Percentiles rank a stretch among this genome's conserved stretches.
Evolutionary conservation across 192 early-diverging fungal species (phyloP).

Genomic region (Funneliformis geosporum): DNA sequence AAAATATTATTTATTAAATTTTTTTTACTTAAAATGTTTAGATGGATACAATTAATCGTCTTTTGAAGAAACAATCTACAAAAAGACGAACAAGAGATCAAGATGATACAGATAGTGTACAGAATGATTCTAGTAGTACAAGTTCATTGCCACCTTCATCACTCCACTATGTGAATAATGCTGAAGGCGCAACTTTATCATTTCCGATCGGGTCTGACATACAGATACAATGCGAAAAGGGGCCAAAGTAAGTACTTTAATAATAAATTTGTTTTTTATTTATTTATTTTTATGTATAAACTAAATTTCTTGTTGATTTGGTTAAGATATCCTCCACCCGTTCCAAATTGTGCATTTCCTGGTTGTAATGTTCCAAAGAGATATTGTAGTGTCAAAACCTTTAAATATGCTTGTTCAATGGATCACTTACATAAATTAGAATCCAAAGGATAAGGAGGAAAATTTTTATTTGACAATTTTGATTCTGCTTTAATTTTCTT

Average conservation of each 20-base stretch:
- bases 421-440: constrained; percentile 52
- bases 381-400: constrained; percentile 51
- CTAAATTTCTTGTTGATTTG: constrained; percentile 23
- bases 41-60: constrained; percentile 76
- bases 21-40: constrained; percentile 30
- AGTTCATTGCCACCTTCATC: constrained; percentile 7
- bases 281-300: neutral
- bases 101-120: constrained; percentile 60
- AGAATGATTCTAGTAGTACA: constrained; percentile 25
- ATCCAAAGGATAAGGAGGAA: neutral
- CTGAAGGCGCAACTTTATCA: constrained; percentile 44
- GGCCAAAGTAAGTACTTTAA: constrained; percentile 34
- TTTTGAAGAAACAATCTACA: constrained; percentile 78
- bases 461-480: neutral
- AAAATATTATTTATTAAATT: neutral
- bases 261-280: neutral
- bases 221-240: constrained; percentile 24
- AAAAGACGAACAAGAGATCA: constrained; percentile 64
- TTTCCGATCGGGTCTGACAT: constrained; percentile 35
- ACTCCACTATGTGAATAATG: constrained; percentile 45
- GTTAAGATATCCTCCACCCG: constrained; percentile 52
- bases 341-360: constrained; percentile 47
- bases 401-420: constrained; percentile 61
- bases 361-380: constrained; percentile 56
- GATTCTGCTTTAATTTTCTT: neutral